Evolutionary conservation across 2,329 filamentous ascomycete genomes (phyloP), one percentile per base, ranked within the genome.

Genomic region (Helotiales sp.): DNA sequence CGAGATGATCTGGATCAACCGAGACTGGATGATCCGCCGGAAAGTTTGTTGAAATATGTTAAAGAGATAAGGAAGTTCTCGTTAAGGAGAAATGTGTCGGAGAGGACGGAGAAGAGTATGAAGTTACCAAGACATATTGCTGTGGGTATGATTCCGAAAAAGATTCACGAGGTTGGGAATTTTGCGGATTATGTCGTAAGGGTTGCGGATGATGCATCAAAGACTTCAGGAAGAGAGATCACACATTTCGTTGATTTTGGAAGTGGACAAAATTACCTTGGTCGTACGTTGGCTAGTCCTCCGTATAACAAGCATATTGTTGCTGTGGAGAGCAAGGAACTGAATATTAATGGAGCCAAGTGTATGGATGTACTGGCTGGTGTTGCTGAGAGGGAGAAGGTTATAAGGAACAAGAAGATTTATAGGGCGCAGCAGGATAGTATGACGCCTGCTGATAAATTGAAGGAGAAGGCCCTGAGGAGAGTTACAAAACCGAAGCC

Each of bases 191-290:
- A 93, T 67, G 84, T 98, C 52, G 82, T 91, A 50, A 69, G 75
- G 2, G 75, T 88, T 9, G 79, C 83, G 0, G 74, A 75, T 54
- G 80, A 82, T 27, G 81, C 96, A 24, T 80, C 83, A 2, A 70
- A 77, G 1, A 76, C 83, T 1, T 81, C 87, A 40, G 76, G 78
- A 0, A 74, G 78, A 48, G 74, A 80, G 6, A 86, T 97, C 59
- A 90, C 91, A 0, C 93, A 98, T 75, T 86, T 96, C 58, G 88
- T 98, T 49, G 95, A 99, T 74, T 96, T 98, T 73, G 95, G 95
- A 27, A 96, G 92, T 53, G 95, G 95, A 0, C 93, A 98, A 72
- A 98, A 97, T 70, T 99, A 99, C 69, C 85, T 99, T 3, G 93
- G 95, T 0, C 83, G 95, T 46, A 89, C 91, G 1, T 79, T 99